Base-by-base conservation (phyloP, 2,329 filamentous ascomycete genomes). In the Alternaria sp. region DNA sequence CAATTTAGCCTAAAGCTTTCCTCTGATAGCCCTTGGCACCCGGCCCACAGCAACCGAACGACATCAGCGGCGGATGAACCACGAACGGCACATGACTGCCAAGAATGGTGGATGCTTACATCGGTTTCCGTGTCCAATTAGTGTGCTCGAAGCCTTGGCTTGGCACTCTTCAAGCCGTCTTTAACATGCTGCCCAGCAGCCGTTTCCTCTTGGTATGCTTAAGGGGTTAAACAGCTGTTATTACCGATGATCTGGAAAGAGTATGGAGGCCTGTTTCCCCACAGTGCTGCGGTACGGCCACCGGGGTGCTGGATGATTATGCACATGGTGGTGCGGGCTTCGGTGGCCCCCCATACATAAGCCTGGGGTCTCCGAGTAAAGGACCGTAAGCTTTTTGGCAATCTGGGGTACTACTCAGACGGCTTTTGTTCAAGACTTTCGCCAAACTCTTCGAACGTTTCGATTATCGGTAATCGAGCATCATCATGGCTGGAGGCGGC, bases 401-500 rank as follows among this genome's bases (percentile, higher is more conserved):
- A 17, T 23, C 50, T 52, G 57, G 46, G 46, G 46, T 44, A 43
- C 5, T 46, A n/a, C 50, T 49, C 45, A 47, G 19, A 47, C 51
- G 25, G 36, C 40, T 55, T 56, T 23, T 23, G 47, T n/a, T 47
- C 28, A 10, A 28, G 36, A 19, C 25, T 50, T 40, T 40, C 40
- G 11, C 19, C 25, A 46, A 30, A 40, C 19, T 30, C 28, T 47
- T 23, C n/a, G 32, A 26, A 11, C 44, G 26, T 44, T 45, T 59
- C 25, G 17, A 32, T n/a, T n/a, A 25, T 17, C 46, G 11, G 46
- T 40, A 15, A 59, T 57, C 67, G 3, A 46, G 19, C 25, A 58
- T 57, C 64, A 66, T 55, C 59, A 73, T 73, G 71, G 71, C 64
- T 63, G 70, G 71, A 51, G 71, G 71, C 62, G 71, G 66, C 28